phyloP scores from a whole-genome alignment of 257 asterid genomes.

The Thymus mandschuricus region DNA sequence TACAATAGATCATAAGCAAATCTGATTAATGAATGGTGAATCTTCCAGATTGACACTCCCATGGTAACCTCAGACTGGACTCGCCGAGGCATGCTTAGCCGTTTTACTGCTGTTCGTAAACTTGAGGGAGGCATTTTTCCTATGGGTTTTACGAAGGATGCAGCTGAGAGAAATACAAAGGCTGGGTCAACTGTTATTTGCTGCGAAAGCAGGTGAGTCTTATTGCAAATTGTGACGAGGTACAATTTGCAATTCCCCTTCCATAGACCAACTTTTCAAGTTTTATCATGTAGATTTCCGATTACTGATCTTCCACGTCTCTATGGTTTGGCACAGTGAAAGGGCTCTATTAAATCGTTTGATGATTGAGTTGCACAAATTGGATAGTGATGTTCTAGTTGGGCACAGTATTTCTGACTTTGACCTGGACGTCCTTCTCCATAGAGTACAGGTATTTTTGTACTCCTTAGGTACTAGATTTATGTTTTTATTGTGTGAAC shows the following conservation, averaged over 20 bases:
- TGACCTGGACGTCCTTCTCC: conserved; percentile 98
- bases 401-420: conserved; percentile 99
- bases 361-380: conserved; percentile 84
- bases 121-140: conserved; percentile 95
- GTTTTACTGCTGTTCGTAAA: conserved; percentile 86
- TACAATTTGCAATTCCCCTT: conserved; percentile 23
- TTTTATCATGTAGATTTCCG: conserved; percentile 19
- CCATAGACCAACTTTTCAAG: conserved; percentile 18
- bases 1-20: conserved; percentile 21
- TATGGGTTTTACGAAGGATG: conserved; percentile 83
- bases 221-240: conserved; percentile 25
- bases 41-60: conserved; percentile 87
- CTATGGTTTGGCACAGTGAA: conserved; percentile 60
- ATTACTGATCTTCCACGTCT: conserved; percentile 20
- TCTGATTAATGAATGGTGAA: conserved; percentile 34
- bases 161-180: conserved; percentile 75
- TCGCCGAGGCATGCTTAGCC: conserved; percentile 76
- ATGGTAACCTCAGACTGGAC: conserved; percentile 86
- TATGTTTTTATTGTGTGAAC: conserved; percentile 24
- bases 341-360: conserved; percentile 90
- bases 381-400: conserved; percentile 92
- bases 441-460: conserved; percentile 82
- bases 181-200: conserved; percentile 76
- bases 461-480: conserved; percentile 28
- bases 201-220: conserved; percentile 74